Conservation (phyloP, 1,139 yeast genomes). For the Taphrina wiesneri region DNA sequence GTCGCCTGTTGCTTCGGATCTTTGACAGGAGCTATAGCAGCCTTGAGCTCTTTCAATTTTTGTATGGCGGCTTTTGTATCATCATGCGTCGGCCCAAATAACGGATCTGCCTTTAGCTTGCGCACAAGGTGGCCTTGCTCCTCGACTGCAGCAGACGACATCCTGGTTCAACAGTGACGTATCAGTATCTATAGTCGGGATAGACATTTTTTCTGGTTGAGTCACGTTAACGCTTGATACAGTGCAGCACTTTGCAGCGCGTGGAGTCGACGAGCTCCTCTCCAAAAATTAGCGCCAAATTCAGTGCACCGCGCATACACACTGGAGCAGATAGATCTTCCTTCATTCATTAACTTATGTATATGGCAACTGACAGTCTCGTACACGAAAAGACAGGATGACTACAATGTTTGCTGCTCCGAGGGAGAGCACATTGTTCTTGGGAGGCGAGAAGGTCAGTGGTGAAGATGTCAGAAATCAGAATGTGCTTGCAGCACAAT, state of each 20-base stretch:
- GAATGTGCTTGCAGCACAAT: conserved; percentile 88
- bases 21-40: conserved; percentile 30
- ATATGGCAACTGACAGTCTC: no score
- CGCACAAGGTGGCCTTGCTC: conserved; percentile 24
- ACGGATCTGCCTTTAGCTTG: conserved; percentile 18
- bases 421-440: conserved; percentile 27
- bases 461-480: conserved; percentile 97
- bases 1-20: conserved; percentile 40
- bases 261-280: conserved; percentile 6
- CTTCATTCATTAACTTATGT: no score
- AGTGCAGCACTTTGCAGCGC: conserved; percentile 8
- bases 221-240: no score
- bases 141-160: conserved; percentile 21
- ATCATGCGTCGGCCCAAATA: conserved; percentile 22
- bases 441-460: conserved; percentile 93
- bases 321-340: neutral
- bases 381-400: no score
- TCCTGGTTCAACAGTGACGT: neutral
- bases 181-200: neutral
- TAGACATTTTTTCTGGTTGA: neutral
- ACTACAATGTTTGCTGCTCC: conserved; percentile 34
- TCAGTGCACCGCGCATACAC: neutral
- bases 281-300: conserved; percentile 7
- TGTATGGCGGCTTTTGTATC: conserved; percentile 30
- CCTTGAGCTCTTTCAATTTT: conserved; percentile 19